Conservation (phyloP, 1,284 basidiomycete genomes). For the Paramarasmius palmivorus region DNA sequence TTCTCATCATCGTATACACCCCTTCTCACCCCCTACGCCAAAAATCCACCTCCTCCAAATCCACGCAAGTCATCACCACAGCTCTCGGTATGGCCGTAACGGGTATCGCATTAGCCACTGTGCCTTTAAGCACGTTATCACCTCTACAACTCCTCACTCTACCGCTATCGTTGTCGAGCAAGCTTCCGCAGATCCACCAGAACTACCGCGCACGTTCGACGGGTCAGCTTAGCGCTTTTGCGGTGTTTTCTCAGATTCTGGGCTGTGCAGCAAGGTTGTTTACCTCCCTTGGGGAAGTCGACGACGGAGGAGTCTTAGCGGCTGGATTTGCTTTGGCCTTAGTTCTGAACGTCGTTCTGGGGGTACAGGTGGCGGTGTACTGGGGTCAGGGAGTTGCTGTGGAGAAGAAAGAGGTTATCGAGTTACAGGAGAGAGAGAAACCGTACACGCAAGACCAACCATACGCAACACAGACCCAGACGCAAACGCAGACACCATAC, state of each 20-base stretch:
- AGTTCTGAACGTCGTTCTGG: constrained; percentile 77
- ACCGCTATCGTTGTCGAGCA: constrained; percentile 82
- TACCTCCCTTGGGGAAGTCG: constrained; percentile 86
- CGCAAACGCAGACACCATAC: constrained; percentile 32
- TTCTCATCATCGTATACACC: constrained; percentile 74
- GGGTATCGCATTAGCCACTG: constrained; percentile 44
- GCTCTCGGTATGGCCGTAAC: constrained; percentile 1
- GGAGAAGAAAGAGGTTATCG: constrained; percentile 6
- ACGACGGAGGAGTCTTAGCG: constrained; percentile 74
- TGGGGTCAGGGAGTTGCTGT: constrained; percentile 59
- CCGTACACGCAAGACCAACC: constrained; percentile 17
- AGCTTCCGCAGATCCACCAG: constrained; percentile 84
- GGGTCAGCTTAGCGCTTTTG: constrained; percentile 88
- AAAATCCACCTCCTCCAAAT: constrained; percentile 8
- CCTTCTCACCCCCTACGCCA: constrained; percentile 22
- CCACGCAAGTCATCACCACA: not conserved
- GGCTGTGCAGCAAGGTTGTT: constrained; percentile 89
- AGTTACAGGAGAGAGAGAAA: constrained; percentile 15
- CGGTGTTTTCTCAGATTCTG: constrained; percentile 78
- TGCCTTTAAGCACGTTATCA: constrained; percentile 57
- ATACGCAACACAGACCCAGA: constrained; percentile 40
- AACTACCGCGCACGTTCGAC: constrained; percentile 78
- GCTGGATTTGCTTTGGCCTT: constrained; percentile 83
- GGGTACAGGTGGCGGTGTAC: constrained; percentile 79
- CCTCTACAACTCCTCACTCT: constrained; percentile 79